Evolutionary conservation across 371 early-diverging fungal genomes (phyloP).

Genomic region (Apophysomyces trapeziformis): DNA sequence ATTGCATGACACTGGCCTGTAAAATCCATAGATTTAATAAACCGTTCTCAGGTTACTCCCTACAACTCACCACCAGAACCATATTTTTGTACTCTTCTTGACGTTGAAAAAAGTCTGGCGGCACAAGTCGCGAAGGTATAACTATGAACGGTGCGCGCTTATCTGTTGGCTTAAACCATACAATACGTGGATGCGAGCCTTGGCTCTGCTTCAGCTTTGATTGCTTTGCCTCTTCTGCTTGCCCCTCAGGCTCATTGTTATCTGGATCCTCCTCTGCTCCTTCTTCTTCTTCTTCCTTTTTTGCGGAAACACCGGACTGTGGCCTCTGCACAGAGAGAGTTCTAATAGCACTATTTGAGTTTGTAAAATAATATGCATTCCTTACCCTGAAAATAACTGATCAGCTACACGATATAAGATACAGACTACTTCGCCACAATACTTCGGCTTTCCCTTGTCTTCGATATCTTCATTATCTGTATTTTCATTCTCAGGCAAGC

Average conservation of each 20-base stretch:
- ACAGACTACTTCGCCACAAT: constrained; percentile 63
- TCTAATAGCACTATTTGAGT: neutral
- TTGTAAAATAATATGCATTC: neutral
- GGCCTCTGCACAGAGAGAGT: constrained; percentile 4
- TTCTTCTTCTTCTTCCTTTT: neutral
- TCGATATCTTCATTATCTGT: constrained; percentile 16
- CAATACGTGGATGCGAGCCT: constrained; percentile 23
- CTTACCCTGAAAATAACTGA: constrained; percentile 56
- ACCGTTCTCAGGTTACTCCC: neutral
- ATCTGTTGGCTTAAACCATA: constrained; percentile 83
- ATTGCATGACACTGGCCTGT: constrained; percentile 57
- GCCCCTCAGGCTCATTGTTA: neutral
- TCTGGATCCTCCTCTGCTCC: neutral
- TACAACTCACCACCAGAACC: constrained; percentile 39
- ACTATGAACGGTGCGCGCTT: constrained; percentile 36
- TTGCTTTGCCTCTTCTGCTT: neutral
- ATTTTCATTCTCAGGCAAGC: constrained; percentile 8
- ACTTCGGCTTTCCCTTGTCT: constrained; percentile 49
- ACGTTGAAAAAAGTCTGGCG: constrained; percentile 57
- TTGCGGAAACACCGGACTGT: constrained; percentile 5
- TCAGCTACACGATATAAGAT: constrained; percentile 51
- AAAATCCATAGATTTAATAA: neutral
- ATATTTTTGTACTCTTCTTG: constrained; percentile 48
- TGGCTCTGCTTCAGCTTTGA: neutral
- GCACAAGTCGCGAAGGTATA: constrained; percentile 61